Evolutionary conservation across 108 stramenopile genomes (phyloP), one percentile per base, ranked within the genome.

Genomic region (Fistulifera pelliculosa): DNA sequence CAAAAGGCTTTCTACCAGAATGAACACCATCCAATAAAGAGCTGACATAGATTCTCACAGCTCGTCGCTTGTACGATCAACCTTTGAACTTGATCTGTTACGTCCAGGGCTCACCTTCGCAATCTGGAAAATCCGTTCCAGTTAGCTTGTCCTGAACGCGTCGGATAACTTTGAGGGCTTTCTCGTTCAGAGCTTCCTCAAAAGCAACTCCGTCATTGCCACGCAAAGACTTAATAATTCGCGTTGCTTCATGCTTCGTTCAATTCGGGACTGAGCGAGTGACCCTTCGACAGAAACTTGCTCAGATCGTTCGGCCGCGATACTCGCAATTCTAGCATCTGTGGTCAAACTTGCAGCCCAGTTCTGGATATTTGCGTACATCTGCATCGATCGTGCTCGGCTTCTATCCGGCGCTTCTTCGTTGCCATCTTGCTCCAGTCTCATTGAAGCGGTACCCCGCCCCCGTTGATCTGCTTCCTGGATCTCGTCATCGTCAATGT

Each of bases 21-120:
- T 7, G 94, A 90, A 67, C 96, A 98, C 96, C 95, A 98, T 13
- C 99, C 99, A 51, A 96, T 77, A 52, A 96, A 99, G 19, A 90
- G 63, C 58, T 95, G 94, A 52, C 89, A 87, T 39, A 99, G 64
- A 73, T 97, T 99, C 52, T 98, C 95, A 27, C 80, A 80, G 22
- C 87, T 90, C 6, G 98, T 98, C 12, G 97, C 95, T 63, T 97
- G 93, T 15, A 85, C 74, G 43, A 98, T 94, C 60, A 99, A 75
- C 4, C 90, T 79, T 51, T 98, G 94, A 6, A 99, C 98, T 69
- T 99, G 99, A 21, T 95, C 87, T 15, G 82, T 63, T 6, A 99
- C 96, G 56, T 79, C 81, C 52, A 96, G 64, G 85, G 60, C 7
- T 85, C 80, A 21, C 71, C 76, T 0, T 55, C 63, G 2, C 66